Percentiles rank a stretch among this genome's conserved stretches.
Evolutionary conservation across 2,329 filamentous ascomycete species (phyloP).

Genomic region (Xylariomycetidae sp.): DNA sequence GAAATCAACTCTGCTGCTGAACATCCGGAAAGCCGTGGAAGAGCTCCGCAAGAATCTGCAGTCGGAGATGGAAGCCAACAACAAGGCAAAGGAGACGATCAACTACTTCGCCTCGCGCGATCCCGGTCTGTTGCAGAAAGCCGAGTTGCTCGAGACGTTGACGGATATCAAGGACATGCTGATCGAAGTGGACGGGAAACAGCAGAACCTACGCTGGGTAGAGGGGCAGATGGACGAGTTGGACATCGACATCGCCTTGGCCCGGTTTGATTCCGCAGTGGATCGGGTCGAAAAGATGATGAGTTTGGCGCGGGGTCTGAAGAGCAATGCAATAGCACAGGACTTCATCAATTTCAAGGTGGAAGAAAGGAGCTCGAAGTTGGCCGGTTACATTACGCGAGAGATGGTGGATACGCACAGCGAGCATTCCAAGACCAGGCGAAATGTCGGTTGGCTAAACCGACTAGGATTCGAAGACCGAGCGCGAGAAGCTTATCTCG

Average conservation of each 20-base stretch:
- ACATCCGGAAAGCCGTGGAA: constrained; percentile 88
- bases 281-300: constrained; percentile 79
- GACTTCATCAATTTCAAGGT: constrained; percentile 90
- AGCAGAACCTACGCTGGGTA: constrained; percentile 93
- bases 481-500: constrained; percentile 80
- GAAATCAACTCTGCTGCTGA: constrained; percentile 75
- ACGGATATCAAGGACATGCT: constrained; percentile 80
- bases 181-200: constrained; percentile 93
- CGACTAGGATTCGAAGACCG: constrained; percentile 85
- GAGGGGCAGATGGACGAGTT: constrained; percentile 93
- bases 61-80: constrained; percentile 80
- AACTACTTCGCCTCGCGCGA: constrained; percentile 80
- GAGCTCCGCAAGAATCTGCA: constrained; percentile 81
- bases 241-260: constrained; percentile 90
- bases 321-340: constrained; percentile 80
- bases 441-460: constrained; percentile 77
- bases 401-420: constrained; percentile 73
- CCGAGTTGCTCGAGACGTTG: constrained; percentile 70
- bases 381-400: constrained; percentile 71
- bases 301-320: constrained; percentile 69
- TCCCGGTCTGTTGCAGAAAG: constrained; percentile 69
- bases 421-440: constrained; percentile 69
- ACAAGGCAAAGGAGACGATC: constrained; percentile 77
- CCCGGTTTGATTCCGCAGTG: constrained; percentile 81
- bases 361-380: constrained; percentile 71